Base-by-base conservation (phyloP, 2,329 filamentous ascomycete species). In the Fusarium dlaminii region DNA sequence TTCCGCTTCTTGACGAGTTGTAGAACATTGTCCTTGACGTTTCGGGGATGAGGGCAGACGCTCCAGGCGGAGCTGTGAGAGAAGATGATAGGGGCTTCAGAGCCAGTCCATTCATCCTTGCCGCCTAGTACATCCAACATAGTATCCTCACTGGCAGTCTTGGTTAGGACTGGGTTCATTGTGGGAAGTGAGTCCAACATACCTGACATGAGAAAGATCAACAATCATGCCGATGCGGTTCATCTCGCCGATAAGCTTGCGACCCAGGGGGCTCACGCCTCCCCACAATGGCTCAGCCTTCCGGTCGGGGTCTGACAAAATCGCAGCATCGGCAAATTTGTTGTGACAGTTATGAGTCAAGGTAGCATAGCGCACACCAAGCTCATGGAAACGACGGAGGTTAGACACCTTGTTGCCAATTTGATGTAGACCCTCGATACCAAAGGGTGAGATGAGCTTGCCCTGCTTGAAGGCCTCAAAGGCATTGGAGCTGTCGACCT, bases 301-400 rank as follows among this genome's bases (percentile, higher is more conserved):
- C 75, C 83, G 79, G 20, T 85, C 75, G 3, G 89, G 87, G 36
- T 84, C 81, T 70, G 92, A 86, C 75, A 87, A 85, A 11, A 96
- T 82, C 6, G 95, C 95, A 8, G 95, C 93, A 80, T 98, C 96
- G 55, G 95, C 94, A 81, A 93, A 98, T 56, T 87, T 89, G 83
- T 98, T 98, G 82, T 97, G 94, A 83, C 95, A 98, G 82, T 97
- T 97, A 86, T 97, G 96, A 5, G 94, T 98, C 22, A 98, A 85
- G 0, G 95, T 98, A 24, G 92, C 91, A 79, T 98, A 98, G 56
- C 94, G 91, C 10, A 95, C 95, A 4, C 96, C 96, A 6, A 97
- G 86, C 6, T 88, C 85, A 81, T 96, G 87, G 82, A 92, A 98
- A 30, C 90, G 87, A 12, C 96, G 91, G 15, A 98, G 86, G 62